Percentiles rank a stretch among this genome's conserved stretches.
Evolutionary conservation across 2,329 filamentous ascomycete genomes (phyloP).

Genomic region (Incumbomyces delicatus): DNA sequence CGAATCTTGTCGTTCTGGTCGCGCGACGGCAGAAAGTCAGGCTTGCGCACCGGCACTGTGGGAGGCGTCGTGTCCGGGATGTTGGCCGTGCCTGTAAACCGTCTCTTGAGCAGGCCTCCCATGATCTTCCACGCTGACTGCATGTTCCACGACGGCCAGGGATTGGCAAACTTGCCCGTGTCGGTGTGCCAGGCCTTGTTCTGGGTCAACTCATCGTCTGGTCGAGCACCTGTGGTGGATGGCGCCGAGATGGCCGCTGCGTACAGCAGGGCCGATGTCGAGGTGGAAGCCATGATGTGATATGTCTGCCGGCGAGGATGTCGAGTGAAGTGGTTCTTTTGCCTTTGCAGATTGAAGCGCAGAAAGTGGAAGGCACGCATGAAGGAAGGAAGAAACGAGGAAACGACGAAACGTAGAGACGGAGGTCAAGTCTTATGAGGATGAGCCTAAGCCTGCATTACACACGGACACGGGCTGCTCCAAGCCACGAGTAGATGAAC

Average conservation of each 20-base stretch:
- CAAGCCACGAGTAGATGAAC: too few relatives aligned
- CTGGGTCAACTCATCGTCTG: constrained; percentile 29
- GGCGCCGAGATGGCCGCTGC: constrained; percentile 32
- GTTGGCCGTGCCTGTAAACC: constrained; percentile 41
- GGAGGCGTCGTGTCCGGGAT: constrained; percentile 54
- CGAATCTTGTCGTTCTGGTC: constrained; percentile 50
- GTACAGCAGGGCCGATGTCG: constrained; percentile 31
- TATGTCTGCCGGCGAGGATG: constrained; percentile 9
- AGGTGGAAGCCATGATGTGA: constrained; percentile 29
- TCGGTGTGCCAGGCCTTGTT: constrained; percentile 32
- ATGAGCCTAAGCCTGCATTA: too few relatives aligned
- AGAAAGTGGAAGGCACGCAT: constrained; percentile 17
- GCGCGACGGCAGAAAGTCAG: constrained; percentile 56
- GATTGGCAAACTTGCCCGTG: constrained; percentile 31
- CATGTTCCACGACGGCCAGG: constrained; percentile 31
- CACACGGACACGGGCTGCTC: too few relatives aligned
- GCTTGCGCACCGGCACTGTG: constrained; percentile 57
- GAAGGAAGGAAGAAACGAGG: constrained; percentile 2
- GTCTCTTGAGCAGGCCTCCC: constrained; percentile 24
- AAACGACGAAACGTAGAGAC: not conserved
- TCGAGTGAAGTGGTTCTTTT: constrained; percentile 16
- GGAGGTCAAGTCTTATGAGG: too few relatives aligned
- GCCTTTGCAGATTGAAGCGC: constrained; percentile 18
- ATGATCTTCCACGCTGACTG: constrained; percentile 12
- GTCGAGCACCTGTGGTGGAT: constrained; percentile 23